Conservation (phyloP, 2,329 filamentous ascomycete genomes). For the Monilinia vaccinii-corymbosi region DNA sequence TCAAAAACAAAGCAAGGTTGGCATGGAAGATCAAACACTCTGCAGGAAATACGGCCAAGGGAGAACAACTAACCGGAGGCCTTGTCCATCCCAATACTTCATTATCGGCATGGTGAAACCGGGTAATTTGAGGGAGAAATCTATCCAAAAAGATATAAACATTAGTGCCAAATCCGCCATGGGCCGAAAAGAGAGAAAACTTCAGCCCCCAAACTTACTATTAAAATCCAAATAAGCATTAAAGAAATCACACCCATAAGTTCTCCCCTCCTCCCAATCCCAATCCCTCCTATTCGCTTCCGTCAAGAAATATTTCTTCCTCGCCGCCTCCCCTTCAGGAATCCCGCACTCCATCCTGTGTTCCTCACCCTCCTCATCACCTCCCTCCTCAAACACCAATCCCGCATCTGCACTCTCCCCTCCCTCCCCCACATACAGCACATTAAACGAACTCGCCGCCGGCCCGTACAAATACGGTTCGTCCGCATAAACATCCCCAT, state of each 20-base stretch:
- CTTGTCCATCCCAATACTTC: conserved; percentile 73
- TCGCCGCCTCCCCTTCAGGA: conserved; percentile 32
- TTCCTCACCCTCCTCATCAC: conserved; percentile 35
- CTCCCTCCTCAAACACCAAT: conserved; percentile 30
- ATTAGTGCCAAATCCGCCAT: neutral
- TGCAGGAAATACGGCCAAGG: neutral
- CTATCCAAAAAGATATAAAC: conserved; percentile 27
- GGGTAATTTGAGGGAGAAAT: conserved; percentile 62
- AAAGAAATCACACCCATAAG: conserved; percentile 67
- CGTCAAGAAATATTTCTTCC: conserved; percentile 53
- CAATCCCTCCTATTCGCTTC: conserved; percentile 46
- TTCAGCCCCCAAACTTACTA: conserved; percentile 33
- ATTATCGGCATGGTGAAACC: conserved; percentile 66
- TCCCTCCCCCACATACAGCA: conserved; percentile 52
- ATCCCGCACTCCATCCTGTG: conserved; percentile 30
- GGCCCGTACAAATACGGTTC: conserved; percentile 79
- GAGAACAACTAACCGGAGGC: conserved; percentile 50
- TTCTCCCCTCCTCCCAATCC: conserved; percentile 50
- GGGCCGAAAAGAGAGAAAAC: neutral
- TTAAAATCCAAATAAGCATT: conserved; percentile 90
- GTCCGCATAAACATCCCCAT: conserved; percentile 84
- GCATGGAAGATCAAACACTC: conserved; percentile 1
- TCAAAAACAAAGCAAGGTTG: conserved; percentile 19
- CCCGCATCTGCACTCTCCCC: conserved; percentile 15
- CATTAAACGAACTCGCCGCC: conserved; percentile 71